Base-by-base conservation (phyloP, 2,329 filamentous ascomycete species). In the Alternaria panax region DNA sequence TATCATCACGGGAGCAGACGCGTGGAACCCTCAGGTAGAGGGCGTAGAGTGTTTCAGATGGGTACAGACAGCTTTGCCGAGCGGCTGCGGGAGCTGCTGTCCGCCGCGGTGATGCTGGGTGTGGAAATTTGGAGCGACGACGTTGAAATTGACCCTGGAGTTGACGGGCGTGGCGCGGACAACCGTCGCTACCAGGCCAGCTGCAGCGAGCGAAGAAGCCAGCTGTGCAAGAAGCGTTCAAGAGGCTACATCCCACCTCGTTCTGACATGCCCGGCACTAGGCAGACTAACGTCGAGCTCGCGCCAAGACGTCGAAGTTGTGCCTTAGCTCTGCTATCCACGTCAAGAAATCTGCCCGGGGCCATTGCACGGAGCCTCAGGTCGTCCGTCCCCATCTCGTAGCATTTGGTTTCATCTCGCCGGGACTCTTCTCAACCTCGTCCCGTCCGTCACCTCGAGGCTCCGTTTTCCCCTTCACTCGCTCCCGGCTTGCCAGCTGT, bases 11-110 rank as follows among this genome's bases (percentile, higher is more conserved):
- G 62, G 27, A 66, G 67, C 68, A 69, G 68, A 71, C 71, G 67
- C 71, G 71, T 74, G 73, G 62, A 66, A 58, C 63, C 45, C 40
- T 57, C 55, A 63, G 70, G 68, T 24, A 68, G 65, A 66, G 65
- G 65, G 54, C 65, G 60, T 48, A 42, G 62, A 50, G 55, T 66
- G 73, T 75, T 76, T 73, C 74, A 74, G 68, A 68, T 67, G 68
- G 59, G 66, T 73, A 70, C 66, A 66, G 64, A 57, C 54, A 54
- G 46, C 53, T 59, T 46, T 63, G 59, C 68, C 65, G 65, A 67
- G 68, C 68, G 45, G 45, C 28, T 34, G 45, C 45, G 67, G 58
- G 62, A 62, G 58, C 62, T 63, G 56, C 54, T 55, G 63, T 52
- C 61, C 52, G 59, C 64, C 51, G 60, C 59, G 61, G 47, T 43